phyloP scores from a whole-genome alignment of 257 asterid genomes.

The Rhazya stricta region DNA sequence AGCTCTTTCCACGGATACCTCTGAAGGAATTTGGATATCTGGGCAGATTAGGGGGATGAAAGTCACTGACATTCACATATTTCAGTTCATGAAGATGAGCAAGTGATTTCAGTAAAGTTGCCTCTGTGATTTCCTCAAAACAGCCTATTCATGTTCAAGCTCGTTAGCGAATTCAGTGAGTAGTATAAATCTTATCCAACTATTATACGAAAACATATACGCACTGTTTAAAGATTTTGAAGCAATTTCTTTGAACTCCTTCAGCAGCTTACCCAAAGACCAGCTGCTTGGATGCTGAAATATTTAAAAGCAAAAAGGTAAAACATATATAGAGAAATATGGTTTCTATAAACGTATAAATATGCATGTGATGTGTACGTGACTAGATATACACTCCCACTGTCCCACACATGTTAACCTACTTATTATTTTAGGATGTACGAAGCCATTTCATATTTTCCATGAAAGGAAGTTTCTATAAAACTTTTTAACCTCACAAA shows the following conservation, averaged over 20 bases:
- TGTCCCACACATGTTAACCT: not conserved
- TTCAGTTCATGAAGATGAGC: slow-evolving; percentile 37
- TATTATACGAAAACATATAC: slow-evolving; percentile 9
- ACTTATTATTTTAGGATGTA: not conserved
- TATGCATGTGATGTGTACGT: not conserved
- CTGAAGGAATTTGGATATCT: slow-evolving; percentile 66
- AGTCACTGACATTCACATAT: slow-evolving; percentile 45
- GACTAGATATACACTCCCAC: not conserved
- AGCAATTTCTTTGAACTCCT: slow-evolving; percentile 61
- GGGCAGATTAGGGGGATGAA: slow-evolving; percentile 69
- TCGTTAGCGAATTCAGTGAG: slow-evolving; percentile 10
- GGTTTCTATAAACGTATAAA: too few species aligned
- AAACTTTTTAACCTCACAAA: not conserved
- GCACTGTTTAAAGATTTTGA: slow-evolving; percentile 51
- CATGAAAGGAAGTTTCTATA: not conserved
- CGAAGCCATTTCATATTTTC: not conserved
- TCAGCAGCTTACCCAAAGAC: slow-evolving; percentile 65
- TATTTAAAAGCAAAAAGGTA: slow-evolving; percentile 19
- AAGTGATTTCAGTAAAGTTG: slow-evolving; percentile 54
- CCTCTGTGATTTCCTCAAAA: slow-evolving; percentile 65
- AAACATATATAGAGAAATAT: not conserved
- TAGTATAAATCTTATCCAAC: slow-evolving; percentile 3
- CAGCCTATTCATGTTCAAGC: slow-evolving; percentile 44
- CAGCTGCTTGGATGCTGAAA: slow-evolving; percentile 81
- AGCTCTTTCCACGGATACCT: slow-evolving; percentile 81